phyloP scores from a whole-genome alignment of 331 rosid species.

The Erythrophleum ivorense region DNA sequence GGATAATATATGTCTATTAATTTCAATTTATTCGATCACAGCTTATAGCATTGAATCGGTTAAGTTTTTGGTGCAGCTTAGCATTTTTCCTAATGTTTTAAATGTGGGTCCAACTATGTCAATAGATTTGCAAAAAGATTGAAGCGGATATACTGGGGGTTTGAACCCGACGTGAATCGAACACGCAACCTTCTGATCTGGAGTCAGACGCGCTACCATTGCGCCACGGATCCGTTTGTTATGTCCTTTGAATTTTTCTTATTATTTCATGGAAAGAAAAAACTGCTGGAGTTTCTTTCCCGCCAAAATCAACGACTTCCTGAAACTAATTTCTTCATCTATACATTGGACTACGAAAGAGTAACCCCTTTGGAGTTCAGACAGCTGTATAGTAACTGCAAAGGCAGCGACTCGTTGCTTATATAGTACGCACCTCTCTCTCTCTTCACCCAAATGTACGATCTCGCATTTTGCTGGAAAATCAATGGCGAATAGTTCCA shows the following conservation, averaged over 20 bases:
- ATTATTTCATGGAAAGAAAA: not conserved
- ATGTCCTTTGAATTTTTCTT: too few species aligned
- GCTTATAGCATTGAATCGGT: too few species aligned
- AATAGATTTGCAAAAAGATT: not conserved
- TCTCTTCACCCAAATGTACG: not conserved
- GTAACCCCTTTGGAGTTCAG: not conserved
- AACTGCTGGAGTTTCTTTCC: slow-evolving; percentile 35
- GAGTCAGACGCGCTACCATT: slow-evolving; percentile 99
- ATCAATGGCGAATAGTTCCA: slow-evolving; percentile 50
- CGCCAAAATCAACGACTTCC: slow-evolving; percentile 63
- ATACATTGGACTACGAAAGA: not conserved
- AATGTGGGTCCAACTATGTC: too few species aligned
- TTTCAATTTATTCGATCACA: too few species aligned
- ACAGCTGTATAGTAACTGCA: not conserved
- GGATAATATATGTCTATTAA: too few species aligned
- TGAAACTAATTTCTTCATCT: slow-evolving; percentile 23
- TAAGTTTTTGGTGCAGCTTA: too few species aligned
- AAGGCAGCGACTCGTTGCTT: not conserved
- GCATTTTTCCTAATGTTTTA: too few species aligned
- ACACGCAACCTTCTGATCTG: slow-evolving; percentile 99
- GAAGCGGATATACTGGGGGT: not conserved
- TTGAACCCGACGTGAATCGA: slow-evolving; percentile 98
- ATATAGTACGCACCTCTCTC: not conserved
- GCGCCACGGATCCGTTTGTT: slow-evolving; percentile 83
- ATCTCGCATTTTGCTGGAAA: slow-evolving; percentile 36